Base-by-base conservation (phyloP, 2,329 filamentous ascomycete species). In the Kalmusia sp. region DNA sequence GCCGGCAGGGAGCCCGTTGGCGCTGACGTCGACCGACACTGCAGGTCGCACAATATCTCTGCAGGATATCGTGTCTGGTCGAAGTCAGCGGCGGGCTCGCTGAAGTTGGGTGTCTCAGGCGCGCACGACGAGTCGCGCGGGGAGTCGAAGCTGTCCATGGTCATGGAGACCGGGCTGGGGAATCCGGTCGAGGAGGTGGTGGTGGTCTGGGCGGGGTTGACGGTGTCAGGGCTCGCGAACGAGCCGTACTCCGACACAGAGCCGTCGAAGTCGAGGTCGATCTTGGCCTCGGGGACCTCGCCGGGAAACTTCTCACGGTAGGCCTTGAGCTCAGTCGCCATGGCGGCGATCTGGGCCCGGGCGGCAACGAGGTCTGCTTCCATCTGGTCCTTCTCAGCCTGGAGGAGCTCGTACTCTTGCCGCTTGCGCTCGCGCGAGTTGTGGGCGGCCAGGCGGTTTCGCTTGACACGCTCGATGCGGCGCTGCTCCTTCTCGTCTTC, bases 41-140 rank as follows among this genome's bases (percentile, higher is more conserved):
- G 95, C 95, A 96, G 95, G 95, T 96, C 95, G 79, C 89, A 98
- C 95, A 98, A 97, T 93, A 97, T 89, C 93, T 85, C 95, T 84
- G 95, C 95, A 98, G 95, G 93, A 96, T 96, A 93, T 97, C 97
- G 95, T 97, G 93, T 95, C 95, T 86, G 81, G 85, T 96, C 91
- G 87, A 90, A 84, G 80, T 88, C 84, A 80, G 80, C 62, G 39
- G 63, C 75, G 75, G 77, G 76, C 68, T 77, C 74, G 51, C 66
- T 61, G 62, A 75, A 75, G 55, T 61, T 61, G 43, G 73, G 74
- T 28, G 74, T 76, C 60, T 76, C 71, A 45, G 74, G 73, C 45
- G 66, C 61, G 60, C 70, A 74, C 31, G 67, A 72, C 33, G 68
- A 67, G 53, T 74, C 72, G 56, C 69, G 67, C 49, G 72, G 72